These are phyloP conservation scores for Aspergillus affinis DNA, from an alignment of 495 filamentous ascomycete genomes.

Conservation along the genomic window DNA sequence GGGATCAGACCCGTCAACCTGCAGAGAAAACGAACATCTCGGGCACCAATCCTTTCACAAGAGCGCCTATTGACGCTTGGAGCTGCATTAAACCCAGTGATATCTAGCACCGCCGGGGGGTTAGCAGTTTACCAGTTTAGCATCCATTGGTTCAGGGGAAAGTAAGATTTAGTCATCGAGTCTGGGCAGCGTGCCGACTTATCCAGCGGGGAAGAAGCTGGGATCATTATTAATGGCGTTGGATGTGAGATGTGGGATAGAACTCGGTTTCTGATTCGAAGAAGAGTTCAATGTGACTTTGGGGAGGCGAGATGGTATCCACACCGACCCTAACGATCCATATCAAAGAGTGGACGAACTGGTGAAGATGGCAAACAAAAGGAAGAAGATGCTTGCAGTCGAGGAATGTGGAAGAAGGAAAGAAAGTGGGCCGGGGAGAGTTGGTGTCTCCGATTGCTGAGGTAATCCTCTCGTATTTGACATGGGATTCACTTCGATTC, in stretches of 20 bases:
- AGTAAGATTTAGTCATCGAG: slow-evolving; percentile 1
- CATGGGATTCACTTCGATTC: too few relatives aligned
- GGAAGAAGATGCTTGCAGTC: background rate
- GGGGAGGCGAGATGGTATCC: background rate
- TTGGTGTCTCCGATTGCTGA: background rate
- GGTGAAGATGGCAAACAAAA: background rate
- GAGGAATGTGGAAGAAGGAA: background rate
- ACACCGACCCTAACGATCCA: background rate
- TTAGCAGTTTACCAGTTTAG: slow-evolving; percentile 1
- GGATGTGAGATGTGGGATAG: background rate
- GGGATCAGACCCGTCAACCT: slow-evolving; percentile 3
- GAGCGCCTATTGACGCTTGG: background rate
- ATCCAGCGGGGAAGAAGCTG: slow-evolving; percentile 23
- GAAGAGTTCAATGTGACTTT: background rate
- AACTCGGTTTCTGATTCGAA: background rate
- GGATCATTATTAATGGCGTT: slow-evolving; percentile 7
- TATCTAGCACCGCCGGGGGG: background rate
- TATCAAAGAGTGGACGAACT: too few relatives aligned
- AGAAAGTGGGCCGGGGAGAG: background rate
- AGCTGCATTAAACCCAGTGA: slow-evolving; percentile 4
- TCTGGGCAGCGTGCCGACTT: slow-evolving; percentile 22
- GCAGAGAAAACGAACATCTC: background rate
- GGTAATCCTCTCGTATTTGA: background rate
- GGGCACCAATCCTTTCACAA: background rate
- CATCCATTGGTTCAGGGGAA: slow-evolving; percentile 8